These are phyloP conservation scores for Phaeophleospora eucalypticola DNA, from an alignment of 2,329 filamentous ascomycete genomes.

Conservation along the genomic window DNA sequence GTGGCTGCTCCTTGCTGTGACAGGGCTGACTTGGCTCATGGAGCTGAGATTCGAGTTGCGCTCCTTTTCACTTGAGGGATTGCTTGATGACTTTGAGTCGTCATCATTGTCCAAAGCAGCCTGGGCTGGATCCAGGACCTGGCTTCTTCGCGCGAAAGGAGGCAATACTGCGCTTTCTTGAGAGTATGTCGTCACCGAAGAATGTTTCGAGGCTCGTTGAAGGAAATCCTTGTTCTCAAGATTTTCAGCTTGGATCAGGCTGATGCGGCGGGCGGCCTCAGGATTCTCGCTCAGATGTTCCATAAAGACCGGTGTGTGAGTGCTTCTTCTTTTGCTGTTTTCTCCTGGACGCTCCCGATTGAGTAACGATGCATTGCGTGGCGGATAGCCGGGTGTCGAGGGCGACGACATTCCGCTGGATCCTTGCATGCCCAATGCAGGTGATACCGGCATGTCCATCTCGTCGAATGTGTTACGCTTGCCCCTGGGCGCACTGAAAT, in stretches of 20 bases:
- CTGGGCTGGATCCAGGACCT: slow-evolving; percentile 29
- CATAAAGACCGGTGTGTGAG: slow-evolving; percentile 57
- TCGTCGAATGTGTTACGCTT: slow-evolving; percentile 24
- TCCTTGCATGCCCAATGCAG: slow-evolving; percentile 4
- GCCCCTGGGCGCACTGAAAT: slow-evolving; percentile 59
- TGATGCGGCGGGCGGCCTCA: slow-evolving; percentile 37
- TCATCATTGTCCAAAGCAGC: slow-evolving; percentile 25
- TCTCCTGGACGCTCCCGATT: slow-evolving; percentile 11
- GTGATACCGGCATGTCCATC: slow-evolving; percentile 9
- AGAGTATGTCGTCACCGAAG: slow-evolving; percentile 19
- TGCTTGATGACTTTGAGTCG: slow-evolving; percentile 24
- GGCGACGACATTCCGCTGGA: slow-evolving; percentile 1
- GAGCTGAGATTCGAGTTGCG: slow-evolving; percentile 19
- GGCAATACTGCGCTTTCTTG: slow-evolving; percentile 31
- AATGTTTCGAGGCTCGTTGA: slow-evolving; percentile 39
- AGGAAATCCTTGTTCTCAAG: slow-evolving; percentile 48
- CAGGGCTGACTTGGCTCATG: slow-evolving; percentile 23
- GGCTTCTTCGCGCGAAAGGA: slow-evolving; percentile 34
- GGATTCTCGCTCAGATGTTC: slow-evolving; percentile 58
- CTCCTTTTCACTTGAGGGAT: slow-evolving; percentile 21
- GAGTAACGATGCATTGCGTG: slow-evolving; percentile 17
- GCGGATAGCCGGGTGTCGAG: slow-evolving; percentile 13
- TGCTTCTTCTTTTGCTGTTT: slow-evolving; percentile 23
- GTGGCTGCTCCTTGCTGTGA: slow-evolving; percentile 17
- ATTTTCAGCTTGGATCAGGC: slow-evolving; percentile 45